phyloP scores from a whole-genome alignment of 495 filamentous ascomycete genomes.

The Trichoderma reesei region DNA sequence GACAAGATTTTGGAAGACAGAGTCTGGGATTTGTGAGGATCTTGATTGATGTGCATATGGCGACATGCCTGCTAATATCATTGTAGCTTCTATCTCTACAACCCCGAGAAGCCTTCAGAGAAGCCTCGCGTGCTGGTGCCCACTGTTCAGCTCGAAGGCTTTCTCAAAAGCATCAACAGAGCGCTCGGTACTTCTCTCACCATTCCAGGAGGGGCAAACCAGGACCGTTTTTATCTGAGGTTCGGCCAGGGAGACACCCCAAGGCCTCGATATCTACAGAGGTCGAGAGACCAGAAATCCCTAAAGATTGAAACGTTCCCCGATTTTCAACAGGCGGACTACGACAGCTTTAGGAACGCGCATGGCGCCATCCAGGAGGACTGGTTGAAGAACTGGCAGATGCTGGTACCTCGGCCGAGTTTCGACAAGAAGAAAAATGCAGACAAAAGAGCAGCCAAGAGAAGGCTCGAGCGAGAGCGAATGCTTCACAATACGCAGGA shows the following conservation, averaged over 20 bases:
- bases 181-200: slow-evolving; percentile 34
- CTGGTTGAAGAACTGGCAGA: slow-evolving; percentile 11
- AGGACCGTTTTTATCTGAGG: slow-evolving; percentile 41
- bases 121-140: slow-evolving; percentile 56
- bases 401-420: background rate
- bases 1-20: slow-evolving; percentile 45
- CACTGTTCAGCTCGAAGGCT: slow-evolving; percentile 46
- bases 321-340: slow-evolving; percentile 19
- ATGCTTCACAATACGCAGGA: slow-evolving; percentile 19
- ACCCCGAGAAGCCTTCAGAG: slow-evolving; percentile 30
- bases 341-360: slow-evolving; percentile 20
- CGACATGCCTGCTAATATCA: background rate
- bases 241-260: slow-evolving; percentile 50
- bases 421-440: background rate
- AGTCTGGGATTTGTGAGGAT: slow-evolving; percentile 64
- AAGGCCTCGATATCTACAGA: slow-evolving; percentile 48
- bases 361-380: slow-evolving; percentile 13
- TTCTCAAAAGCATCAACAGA: slow-evolving; percentile 51
- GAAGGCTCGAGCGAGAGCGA: background rate
- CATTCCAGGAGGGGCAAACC: slow-evolving; percentile 38
- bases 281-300: slow-evolving; percentile 33
- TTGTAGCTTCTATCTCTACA: slow-evolving; percentile 57
- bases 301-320: slow-evolving; percentile 24
- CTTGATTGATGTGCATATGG: background rate
- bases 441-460: background rate